A percentile compares a stretch with the other conserved stretches of the same genome.
Evolutionary conservation across 805 yeast species (phyloP).

Genomic region (Saccharomycopsis malanga): DNA sequence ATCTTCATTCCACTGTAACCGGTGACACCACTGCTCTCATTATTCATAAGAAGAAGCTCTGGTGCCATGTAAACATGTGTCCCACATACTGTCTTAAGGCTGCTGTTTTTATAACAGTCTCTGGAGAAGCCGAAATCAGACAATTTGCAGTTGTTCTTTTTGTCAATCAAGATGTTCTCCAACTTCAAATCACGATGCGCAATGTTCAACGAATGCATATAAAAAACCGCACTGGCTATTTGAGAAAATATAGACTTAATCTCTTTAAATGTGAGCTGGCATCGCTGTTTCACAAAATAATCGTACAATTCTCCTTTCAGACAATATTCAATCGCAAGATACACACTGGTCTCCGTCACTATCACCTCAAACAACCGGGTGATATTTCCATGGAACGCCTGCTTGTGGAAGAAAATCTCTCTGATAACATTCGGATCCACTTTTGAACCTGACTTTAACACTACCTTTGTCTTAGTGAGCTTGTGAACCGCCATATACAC

Average conservation of each 20-base stretch:
- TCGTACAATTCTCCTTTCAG: constrained; percentile 74
- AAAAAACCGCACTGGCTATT: constrained; percentile 49
- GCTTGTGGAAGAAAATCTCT: constrained; percentile 83
- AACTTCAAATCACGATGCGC: constrained; percentile 81
- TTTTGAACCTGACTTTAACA: constrained; percentile 71
- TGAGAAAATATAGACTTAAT: constrained; percentile 53
- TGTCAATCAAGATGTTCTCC: constrained; percentile 65
- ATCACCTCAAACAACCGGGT: constrained; percentile 81
- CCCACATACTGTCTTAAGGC: constrained; percentile 83
- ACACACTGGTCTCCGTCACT: constrained; percentile 68
- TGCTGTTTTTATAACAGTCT: constrained; percentile 50
- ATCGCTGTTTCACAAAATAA: constrained; percentile 45
- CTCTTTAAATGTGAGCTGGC: constrained; percentile 43
- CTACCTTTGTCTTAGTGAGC: constrained; percentile 69
- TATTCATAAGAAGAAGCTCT: constrained; percentile 61
- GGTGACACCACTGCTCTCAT: constrained; percentile 34
- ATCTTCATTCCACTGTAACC: constrained; percentile 57
- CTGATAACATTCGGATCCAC: constrained; percentile 82
- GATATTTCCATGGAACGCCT: constrained; percentile 75
- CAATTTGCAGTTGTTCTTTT: constrained; percentile 56
- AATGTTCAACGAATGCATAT: constrained; percentile 70
- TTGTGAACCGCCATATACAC: constrained; percentile 80
- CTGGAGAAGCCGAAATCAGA: constrained; percentile 95
- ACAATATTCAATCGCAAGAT: constrained; percentile 89
- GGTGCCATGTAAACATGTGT: constrained; percentile 97